Evolutionary conservation across 179 eudicot species (phyloP).

Genomic region (Beta macrorhiza): DNA sequence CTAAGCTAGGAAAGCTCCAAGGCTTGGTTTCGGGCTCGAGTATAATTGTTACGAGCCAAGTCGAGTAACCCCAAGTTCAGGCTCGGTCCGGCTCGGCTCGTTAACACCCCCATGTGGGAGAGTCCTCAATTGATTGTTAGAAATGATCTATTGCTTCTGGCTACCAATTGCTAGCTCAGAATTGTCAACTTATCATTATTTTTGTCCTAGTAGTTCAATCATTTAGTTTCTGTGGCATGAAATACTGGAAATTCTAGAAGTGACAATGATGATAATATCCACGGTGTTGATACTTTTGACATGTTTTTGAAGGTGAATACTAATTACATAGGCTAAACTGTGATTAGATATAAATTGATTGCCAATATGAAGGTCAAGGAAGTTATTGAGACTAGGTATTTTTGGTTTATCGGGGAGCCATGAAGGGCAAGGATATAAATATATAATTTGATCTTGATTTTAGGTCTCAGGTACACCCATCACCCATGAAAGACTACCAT

Average conservation of each 20-base stretch:
- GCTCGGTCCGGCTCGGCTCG: too few species aligned
- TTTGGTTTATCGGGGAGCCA: not conserved
- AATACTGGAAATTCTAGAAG: not conserved
- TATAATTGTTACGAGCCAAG: too few species aligned
- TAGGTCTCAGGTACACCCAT: not conserved
- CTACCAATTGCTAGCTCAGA: not conserved
- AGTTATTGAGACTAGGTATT: not conserved
- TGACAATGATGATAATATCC: not conserved
- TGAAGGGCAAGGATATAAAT: not conserved
- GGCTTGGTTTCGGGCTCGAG: too few species aligned
- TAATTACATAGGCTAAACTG: not conserved
- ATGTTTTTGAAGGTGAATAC: not conserved
- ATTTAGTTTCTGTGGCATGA: not conserved
- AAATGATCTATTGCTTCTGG: not conserved
- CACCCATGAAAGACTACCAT: not conserved
- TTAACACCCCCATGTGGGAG: too few species aligned
- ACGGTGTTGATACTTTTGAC: not conserved
- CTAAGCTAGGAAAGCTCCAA: too few species aligned
- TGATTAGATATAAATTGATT: not conserved
- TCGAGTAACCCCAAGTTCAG: too few species aligned
- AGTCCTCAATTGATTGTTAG: not conserved
- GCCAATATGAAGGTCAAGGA: not conserved
- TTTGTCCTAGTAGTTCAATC: not conserved
- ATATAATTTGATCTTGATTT: not conserved
- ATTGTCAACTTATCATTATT: too few species aligned